Percentiles rank a stretch among this genome's conserved stretches.
These are phyloP conservation scores for Priceomyces medius DNA, from an alignment of 805 yeast species.

Conservation along the genomic window DNA sequence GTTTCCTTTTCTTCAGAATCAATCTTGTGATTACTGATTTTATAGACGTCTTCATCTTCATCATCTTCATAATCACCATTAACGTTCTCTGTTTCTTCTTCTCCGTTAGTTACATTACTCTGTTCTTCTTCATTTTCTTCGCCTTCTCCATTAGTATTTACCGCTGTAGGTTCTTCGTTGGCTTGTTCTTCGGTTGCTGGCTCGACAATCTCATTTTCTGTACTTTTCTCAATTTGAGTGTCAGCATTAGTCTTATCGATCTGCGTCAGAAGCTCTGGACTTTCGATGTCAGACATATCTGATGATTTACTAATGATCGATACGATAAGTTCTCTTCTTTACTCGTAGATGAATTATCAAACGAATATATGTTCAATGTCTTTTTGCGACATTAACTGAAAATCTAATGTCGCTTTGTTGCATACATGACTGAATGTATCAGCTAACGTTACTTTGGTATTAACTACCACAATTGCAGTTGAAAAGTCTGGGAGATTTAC, in stretches of 20 bases:
- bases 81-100: background rate
- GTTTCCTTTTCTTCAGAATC: constrained; percentile 9
- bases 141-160: background rate
- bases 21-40: constrained; percentile 4
- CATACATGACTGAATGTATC: no score
- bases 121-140: constrained; percentile 1
- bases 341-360: no score
- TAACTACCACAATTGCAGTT: no score
- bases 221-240: background rate
- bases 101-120: background rate
- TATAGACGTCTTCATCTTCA: constrained; percentile 3
- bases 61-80: constrained; percentile 1
- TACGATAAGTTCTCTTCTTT: no score
- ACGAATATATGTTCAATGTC: no score
- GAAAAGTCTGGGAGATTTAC: no score
- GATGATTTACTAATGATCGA: no score
- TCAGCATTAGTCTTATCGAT: background rate
- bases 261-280: background rate
- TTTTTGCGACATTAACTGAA: no score
- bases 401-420: constrained; percentile 1
- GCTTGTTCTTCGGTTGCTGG: constrained; percentile 20
- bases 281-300: background rate
- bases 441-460: no score
- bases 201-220: constrained; percentile 22
- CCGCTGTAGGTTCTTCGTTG: background rate